These are phyloP conservation scores for Simplicillium sp. DNA, from an alignment of 2,329 filamentous ascomycete species.

Conservation along the genomic window DNA sequence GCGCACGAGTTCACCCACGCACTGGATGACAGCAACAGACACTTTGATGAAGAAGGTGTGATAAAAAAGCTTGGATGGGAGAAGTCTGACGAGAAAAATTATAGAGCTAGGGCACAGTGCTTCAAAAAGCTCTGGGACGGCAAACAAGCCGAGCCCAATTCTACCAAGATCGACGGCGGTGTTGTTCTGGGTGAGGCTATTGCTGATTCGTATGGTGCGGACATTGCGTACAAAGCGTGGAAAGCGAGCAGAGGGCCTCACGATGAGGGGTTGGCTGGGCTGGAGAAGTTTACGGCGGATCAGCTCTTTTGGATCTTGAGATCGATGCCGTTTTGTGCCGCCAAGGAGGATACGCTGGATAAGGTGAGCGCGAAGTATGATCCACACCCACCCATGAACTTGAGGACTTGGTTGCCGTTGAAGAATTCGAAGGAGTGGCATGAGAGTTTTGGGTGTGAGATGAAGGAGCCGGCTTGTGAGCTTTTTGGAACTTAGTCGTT, in stretches of 20 bases:
- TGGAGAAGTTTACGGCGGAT: constrained; percentile 45
- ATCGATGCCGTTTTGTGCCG: constrained; percentile 44
- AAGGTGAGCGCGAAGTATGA: constrained; percentile 38
- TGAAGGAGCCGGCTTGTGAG: no score
- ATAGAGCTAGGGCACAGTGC: no score
- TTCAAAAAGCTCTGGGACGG: no score
- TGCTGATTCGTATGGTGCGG: constrained; percentile 43
- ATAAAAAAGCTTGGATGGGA: neutral
- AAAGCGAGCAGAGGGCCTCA: constrained; percentile 21
- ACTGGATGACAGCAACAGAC: constrained; percentile 7
- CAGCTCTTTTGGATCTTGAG: constrained; percentile 53
- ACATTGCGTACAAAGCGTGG: constrained; percentile 48
- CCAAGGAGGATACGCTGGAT: constrained; percentile 9
- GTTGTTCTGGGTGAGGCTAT: constrained; percentile 24
- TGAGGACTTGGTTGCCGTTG: no score
- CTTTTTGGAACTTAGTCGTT: no score
- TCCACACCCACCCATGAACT: neutral
- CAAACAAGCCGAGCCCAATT: no score
- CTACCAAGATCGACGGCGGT: neutral
- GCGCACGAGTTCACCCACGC: constrained; percentile 7
- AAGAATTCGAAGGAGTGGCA: no score
- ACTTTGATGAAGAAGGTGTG: constrained; percentile 35
- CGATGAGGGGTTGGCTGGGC: constrained; percentile 29
- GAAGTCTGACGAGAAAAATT: no score
- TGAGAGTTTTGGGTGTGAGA: no score